These are phyloP conservation scores for Neoboletus brunneissimus DNA, from an alignment of 768 basidiomycete genomes.

Conservation along the genomic window DNA sequence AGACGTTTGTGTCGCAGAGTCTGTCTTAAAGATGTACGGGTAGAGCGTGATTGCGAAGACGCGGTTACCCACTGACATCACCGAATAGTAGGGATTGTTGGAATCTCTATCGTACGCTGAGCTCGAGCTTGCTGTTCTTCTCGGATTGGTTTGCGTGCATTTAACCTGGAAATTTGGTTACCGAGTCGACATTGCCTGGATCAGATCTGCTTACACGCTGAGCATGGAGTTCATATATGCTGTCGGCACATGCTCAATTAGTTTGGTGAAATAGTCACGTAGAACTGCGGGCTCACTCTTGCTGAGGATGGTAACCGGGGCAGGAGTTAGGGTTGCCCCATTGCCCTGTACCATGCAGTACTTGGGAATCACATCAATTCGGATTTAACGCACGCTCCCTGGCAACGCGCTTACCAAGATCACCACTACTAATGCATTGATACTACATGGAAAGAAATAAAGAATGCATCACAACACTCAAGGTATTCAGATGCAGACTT, in stretches of 20 bases:
- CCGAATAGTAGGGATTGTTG: slow-evolving; percentile 18
- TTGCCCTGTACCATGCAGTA: background rate
- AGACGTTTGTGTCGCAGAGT: background rate
- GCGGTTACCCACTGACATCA: background rate
- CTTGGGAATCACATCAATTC: background rate
- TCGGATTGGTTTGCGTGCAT: slow-evolving; percentile 17
- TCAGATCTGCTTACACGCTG: slow-evolving; percentile 17
- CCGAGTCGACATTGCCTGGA: background rate
- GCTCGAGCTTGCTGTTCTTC: slow-evolving; percentile 7
- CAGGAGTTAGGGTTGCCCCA: background rate
- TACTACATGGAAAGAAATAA: background rate
- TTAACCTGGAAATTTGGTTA: slow-evolving; percentile 9
- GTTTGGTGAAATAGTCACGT: background rate
- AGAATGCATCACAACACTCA: background rate
- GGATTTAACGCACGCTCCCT: background rate
- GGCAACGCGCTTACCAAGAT: background rate
- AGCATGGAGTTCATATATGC: slow-evolving; percentile 27
- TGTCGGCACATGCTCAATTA: background rate
- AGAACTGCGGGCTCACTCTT: slow-evolving; percentile 12
- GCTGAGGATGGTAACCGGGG: slow-evolving; percentile 10
- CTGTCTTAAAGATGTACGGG: background rate
- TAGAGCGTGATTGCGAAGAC: background rate
- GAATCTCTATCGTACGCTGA: slow-evolving; percentile 11
- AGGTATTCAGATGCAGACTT: background rate
- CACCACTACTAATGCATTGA: slow-evolving; percentile 8